Conservation (phyloP, 495 filamentous ascomycete genomes). For the Daldinia vernicosa region DNA sequence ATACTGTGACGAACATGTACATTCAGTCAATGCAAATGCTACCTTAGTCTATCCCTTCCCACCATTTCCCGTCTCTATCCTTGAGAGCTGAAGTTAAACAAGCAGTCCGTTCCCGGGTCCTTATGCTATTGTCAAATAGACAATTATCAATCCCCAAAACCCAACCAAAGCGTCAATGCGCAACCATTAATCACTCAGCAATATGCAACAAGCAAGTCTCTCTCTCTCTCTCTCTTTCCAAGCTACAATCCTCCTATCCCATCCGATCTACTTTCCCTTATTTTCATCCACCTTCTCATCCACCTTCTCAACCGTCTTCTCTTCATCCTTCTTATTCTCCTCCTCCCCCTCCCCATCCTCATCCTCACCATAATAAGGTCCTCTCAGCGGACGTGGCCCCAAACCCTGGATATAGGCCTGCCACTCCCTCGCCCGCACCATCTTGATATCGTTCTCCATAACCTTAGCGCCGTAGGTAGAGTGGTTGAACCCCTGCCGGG, state of each 20-base stretch:
- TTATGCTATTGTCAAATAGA: background rate
- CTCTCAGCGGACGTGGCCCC: too few species aligned
- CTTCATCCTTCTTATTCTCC: background rate
- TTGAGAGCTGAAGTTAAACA: background rate
- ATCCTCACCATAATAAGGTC: too few species aligned
- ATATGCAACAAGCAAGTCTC: constrained; percentile 25
- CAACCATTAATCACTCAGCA: background rate
- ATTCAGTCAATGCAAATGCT: too few species aligned
- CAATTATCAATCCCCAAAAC: background rate
- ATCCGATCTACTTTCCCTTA: background rate
- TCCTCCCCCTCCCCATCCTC: background rate
- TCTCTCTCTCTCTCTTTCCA: constrained; percentile 21
- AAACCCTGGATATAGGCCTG: too few species aligned
- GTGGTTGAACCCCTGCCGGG: too few species aligned
- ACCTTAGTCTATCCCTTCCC: background rate
- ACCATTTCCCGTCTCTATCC: background rate
- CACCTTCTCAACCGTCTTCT: background rate
- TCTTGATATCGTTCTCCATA: too few species aligned
- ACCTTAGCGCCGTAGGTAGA: too few species aligned
- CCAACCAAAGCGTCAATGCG: background rate
- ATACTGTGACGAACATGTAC: too few species aligned
- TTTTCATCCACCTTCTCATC: background rate
- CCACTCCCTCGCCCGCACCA: too few species aligned
- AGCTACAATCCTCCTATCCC: background rate
- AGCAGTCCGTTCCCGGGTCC: background rate